Conservation (phyloP, 2,329 filamentous ascomycete genomes). For the Teratosphaeria viscida region DNA sequence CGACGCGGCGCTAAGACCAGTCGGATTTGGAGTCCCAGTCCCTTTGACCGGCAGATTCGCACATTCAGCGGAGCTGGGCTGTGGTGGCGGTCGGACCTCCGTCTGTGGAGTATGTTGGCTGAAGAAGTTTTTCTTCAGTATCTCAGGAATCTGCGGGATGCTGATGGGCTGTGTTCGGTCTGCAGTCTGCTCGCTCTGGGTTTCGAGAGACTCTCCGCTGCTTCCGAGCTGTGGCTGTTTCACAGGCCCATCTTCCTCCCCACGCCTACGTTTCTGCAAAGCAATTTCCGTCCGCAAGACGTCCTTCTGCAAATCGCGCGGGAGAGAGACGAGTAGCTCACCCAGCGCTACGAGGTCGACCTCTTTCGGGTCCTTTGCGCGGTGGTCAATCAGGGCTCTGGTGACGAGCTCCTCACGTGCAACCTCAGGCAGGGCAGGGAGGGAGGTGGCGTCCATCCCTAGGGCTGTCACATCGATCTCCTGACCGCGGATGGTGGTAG, state of each 20-base stretch:
- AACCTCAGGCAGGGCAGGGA: background rate
- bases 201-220: background rate
- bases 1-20: background rate
- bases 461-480: constrained; percentile 1
- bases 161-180: background rate
- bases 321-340: constrained; percentile 2
- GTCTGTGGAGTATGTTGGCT: background rate
- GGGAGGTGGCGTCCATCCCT: background rate
- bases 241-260: background rate
- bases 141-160: background rate
- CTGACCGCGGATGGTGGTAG: background rate
- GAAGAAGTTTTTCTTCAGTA: background rate
- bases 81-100: background rate
- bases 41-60: background rate
- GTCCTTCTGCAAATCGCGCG: constrained; percentile 5
- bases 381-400: background rate
- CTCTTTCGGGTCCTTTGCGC: background rate
- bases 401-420: background rate
- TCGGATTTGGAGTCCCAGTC: background rate
- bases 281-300: background rate
- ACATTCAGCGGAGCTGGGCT: background rate
- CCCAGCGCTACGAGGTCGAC: background rate
- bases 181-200: background rate
- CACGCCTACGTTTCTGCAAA: background rate
- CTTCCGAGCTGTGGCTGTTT: background rate